phyloP scores from a whole-genome alignment of 1,284 basidiomycete genomes.

The Singerocomus inundabilis region DNA sequence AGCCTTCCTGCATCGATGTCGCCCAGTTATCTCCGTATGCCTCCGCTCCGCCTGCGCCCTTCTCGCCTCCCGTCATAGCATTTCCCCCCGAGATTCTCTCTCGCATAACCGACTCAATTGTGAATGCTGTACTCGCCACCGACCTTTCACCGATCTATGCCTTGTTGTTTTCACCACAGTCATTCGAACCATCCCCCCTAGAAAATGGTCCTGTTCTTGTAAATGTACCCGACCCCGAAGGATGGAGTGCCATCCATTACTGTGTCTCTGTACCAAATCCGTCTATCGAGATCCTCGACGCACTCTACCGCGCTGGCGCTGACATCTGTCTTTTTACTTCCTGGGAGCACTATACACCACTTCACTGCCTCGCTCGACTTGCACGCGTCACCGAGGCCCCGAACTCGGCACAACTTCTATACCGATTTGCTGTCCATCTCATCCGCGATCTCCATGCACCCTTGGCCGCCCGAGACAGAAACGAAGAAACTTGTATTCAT shows the following conservation, averaged over 20 bases:
- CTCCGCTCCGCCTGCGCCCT: slow-evolving; percentile 12
- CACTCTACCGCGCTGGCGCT: slow-evolving; percentile 69
- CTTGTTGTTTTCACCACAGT: slow-evolving; percentile 51
- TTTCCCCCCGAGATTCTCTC: slow-evolving; percentile 41
- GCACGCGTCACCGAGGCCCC: slow-evolving; percentile 39
- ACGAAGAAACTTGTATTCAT: slow-evolving; percentile 92
- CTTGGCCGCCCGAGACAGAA: slow-evolving; percentile 66
- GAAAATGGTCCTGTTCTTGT: slow-evolving; percentile 49
- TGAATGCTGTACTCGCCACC: slow-evolving; percentile 48
- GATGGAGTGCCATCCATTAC: slow-evolving; percentile 71
- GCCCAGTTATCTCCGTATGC: slow-evolving; percentile 28
- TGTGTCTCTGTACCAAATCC: slow-evolving; percentile 55
- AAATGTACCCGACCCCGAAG: slow-evolving; percentile 61
- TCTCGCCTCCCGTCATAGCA: slow-evolving; percentile 21
- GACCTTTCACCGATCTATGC: slow-evolving; percentile 53
- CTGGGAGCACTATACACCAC: slow-evolving; percentile 60
- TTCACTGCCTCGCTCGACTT: slow-evolving; percentile 65
- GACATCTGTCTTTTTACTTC: slow-evolving; percentile 69
- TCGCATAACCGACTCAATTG: slow-evolving; percentile 45
- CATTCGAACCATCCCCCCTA: slow-evolving; percentile 42
- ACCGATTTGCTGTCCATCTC: slow-evolving; percentile 61
- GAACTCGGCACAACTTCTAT: slow-evolving; percentile 43
- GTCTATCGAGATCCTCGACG: slow-evolving; percentile 61
- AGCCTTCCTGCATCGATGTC: slow-evolving; percentile 26
- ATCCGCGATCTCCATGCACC: slow-evolving; percentile 66